Evolutionary conservation across 1,139 yeast genomes (phyloP), one percentile per base, ranked within the genome.

Genomic region (Scheffersomyces cryptocercus): DNA sequence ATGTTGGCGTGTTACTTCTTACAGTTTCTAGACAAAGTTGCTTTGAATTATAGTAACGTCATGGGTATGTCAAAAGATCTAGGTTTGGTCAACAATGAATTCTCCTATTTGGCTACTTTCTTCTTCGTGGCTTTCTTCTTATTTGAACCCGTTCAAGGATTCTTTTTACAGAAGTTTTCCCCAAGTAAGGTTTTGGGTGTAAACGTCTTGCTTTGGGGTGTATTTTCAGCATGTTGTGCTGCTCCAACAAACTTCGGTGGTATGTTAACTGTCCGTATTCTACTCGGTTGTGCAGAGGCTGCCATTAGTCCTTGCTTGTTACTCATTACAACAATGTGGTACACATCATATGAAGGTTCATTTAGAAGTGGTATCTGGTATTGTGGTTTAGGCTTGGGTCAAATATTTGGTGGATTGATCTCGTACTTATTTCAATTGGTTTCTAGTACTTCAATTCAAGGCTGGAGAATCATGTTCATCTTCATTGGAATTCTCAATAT

Each of bases 131-230:
- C 33, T 3, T 30, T 30, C 33, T 30, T 30, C 14, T 30, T 30
- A 12, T 30, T 30, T 30, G 52, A 50, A 37, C 43, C 48, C 3
- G 62, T 63, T 30, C 56, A 57, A 38, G 56, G 53, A 9, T 30
- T 12, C 35, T 12, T 46, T n/a, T 37, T 46, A 38, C 50, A 44
- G 28, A 44, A 42, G 31, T 46, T 40, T 31, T 45, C 46, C 3
- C 41, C 44, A 20, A 38, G 42, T 6, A 42, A 39, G 33, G 44
- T 44, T 16, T 44, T 46, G 38, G 40, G 48, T 5, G 34, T 26
- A 7, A 44, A 44, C 29, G 45, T 46, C 33, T 34, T 46, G 2
- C 34, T 46, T n/a, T 46, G 50, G 50, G 47, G 48, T 2, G 29
- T 36, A n/a, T 31, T 39, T 24, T 39, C 47, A 33, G 47, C 47